Evolutionary conservation across 768 basidiomycete genomes (phyloP).

Genomic region (Fistulinella prunicolor): DNA sequence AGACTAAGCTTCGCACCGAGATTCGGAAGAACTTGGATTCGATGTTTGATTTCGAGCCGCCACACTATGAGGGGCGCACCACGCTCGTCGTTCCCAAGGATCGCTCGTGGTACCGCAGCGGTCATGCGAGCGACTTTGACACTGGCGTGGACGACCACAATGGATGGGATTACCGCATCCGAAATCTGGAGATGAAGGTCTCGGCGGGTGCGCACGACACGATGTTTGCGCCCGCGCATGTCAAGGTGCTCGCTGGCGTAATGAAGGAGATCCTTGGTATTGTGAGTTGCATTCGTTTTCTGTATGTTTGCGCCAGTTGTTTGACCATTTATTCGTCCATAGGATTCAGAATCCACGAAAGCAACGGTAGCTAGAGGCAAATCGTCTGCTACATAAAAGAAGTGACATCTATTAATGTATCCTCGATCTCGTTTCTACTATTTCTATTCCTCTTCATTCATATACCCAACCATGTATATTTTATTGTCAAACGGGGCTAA

Average conservation of each 20-base stretch:
- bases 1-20: slow-evolving; percentile 27
- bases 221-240: slow-evolving; percentile 32
- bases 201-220: slow-evolving; percentile 29
- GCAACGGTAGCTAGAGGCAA: too few species aligned
- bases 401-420: too few species aligned
- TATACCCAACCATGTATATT: too few species aligned
- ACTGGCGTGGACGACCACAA: slow-evolving; percentile 32
- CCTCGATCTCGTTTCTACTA: too few species aligned
- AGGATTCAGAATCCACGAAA: too few species aligned
- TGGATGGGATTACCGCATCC: slow-evolving; percentile 29
- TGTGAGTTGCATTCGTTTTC: slow-evolving; percentile 5
- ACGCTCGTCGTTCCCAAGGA: slow-evolving; percentile 31
- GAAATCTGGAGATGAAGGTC: slow-evolving; percentile 27
- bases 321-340: too few species aligned
- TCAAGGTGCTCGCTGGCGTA: slow-evolving; percentile 28
- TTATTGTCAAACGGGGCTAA: too few species aligned
- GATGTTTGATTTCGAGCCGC: slow-evolving; percentile 33
- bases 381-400: too few species aligned
- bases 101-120: slow-evolving; percentile 32
- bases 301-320: too few species aligned
- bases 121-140: slow-evolving; percentile 27
- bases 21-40: slow-evolving; percentile 33
- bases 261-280: slow-evolving; percentile 18
- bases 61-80: slow-evolving; percentile 21
- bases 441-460: too few species aligned